A percentile compares a stretch with the other conserved stretches of the same genome.
Evolutionary conservation across 2,329 filamentous ascomycete species (phyloP).

Genomic region (Xylaria sp.): DNA sequence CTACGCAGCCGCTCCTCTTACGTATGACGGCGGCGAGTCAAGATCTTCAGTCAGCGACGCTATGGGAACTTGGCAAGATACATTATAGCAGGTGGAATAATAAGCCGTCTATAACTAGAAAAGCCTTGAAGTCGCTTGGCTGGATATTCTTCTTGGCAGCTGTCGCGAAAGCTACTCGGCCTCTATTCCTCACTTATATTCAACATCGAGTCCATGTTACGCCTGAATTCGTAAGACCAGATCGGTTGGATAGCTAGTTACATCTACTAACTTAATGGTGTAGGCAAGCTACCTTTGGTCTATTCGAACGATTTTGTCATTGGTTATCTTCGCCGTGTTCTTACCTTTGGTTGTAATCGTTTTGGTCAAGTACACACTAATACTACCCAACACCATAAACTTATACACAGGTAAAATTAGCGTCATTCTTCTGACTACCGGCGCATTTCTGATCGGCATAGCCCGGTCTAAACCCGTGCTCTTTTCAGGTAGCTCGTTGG

Average conservation of each 20-base stretch:
- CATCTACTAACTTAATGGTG: not conserved
- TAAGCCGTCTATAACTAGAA: not conserved
- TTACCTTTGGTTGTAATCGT: slow-evolving; percentile 10
- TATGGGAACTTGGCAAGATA: not conserved
- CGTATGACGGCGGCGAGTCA: not conserved
- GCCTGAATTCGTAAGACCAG: not conserved
- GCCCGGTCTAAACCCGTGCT: slow-evolving; percentile 13
- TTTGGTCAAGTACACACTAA: not conserved
- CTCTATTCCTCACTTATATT: slow-evolving; percentile 24
- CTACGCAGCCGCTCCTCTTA: slow-evolving; percentile 10
- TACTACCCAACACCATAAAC: not conserved
- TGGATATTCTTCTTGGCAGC: slow-evolving; percentile 17
- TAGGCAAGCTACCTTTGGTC: slow-evolving; percentile 23
- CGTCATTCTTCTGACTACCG: slow-evolving; percentile 2
- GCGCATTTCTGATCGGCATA: slow-evolving; percentile 19
- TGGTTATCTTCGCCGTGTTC: slow-evolving; percentile 9
- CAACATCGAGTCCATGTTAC: slow-evolving; percentile 17
- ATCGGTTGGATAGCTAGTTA: not conserved
- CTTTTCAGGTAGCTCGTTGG: slow-evolving; percentile 7
- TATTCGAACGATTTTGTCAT: slow-evolving; percentile 18
- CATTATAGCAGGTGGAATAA: not conserved
- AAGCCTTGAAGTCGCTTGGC: not conserved
- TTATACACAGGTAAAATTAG: slow-evolving; percentile 9
- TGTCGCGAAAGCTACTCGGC: slow-evolving; percentile 24
- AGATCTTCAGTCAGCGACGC: not conserved